Evolutionary conservation across 1,284 basidiomycete genomes (phyloP).

Genomic region (Apiotrichum gracile): DNA sequence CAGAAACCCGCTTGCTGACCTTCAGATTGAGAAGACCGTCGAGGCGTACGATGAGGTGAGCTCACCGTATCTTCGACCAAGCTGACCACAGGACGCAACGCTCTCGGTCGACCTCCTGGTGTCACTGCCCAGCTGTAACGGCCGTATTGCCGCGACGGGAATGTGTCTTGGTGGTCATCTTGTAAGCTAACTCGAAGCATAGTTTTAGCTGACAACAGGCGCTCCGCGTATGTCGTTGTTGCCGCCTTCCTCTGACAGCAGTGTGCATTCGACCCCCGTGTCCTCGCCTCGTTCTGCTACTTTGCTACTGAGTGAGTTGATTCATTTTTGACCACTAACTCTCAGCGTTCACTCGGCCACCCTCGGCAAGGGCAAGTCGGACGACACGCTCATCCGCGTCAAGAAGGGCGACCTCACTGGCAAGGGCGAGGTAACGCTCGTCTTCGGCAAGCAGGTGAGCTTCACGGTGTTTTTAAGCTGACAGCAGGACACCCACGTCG

Average conservation of each 20-base stretch:
- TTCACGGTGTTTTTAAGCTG: not conserved
- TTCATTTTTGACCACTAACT: not conserved
- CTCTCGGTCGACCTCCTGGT: conserved; percentile 67
- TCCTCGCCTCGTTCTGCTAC: conserved; percentile 82
- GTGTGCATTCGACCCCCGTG: conserved; percentile 77
- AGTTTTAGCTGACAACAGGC: conserved; percentile 42
- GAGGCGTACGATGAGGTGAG: conserved; percentile 75
- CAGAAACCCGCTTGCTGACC: not conserved
- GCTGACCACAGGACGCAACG: conserved; percentile 59
- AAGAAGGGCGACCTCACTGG: conserved; percentile 65
- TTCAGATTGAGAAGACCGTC: conserved; percentile 73
- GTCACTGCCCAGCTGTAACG: conserved; percentile 74
- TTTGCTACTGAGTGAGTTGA: conserved; percentile 69
- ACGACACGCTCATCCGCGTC: conserved; percentile 67
- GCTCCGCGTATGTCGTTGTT: conserved; percentile 52
- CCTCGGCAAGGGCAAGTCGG: conserved; percentile 71
- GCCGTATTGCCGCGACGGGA: conserved; percentile 63
- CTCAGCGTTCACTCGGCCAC: conserved; percentile 66
- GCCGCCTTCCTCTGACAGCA: conserved; percentile 31
- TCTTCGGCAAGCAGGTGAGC: conserved; percentile 81
- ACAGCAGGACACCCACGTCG: conserved; percentile 72
- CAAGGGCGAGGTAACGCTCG: conserved; percentile 82
- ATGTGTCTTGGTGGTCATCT: conserved; percentile 50
- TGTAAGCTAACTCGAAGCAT: conserved; percentile 46
- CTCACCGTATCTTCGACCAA: not conserved